phyloP scores from a whole-genome alignment of 306 rosid species.

The Trifolium pratense region DNA sequence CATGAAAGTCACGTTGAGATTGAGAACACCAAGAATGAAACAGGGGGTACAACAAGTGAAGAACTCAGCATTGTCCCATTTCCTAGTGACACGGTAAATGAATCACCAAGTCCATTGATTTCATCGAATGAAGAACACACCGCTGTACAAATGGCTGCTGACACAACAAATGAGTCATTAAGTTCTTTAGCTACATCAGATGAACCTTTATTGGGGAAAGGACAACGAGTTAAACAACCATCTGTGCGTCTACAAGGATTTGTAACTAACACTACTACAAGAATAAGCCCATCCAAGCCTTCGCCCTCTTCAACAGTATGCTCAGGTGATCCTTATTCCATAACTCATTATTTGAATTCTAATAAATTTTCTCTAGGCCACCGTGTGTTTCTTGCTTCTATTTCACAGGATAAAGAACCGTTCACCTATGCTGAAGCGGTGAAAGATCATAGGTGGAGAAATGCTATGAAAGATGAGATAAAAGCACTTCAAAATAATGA shows the following conservation, averaged over 20 bases:
- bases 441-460: too few species aligned
- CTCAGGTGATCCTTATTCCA: not conserved
- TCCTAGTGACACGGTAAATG: not conserved
- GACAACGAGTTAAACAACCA: not conserved
- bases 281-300: not conserved
- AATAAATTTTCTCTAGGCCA: not conserved
- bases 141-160: not conserved
- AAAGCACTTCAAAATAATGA: too few species aligned
- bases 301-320: not conserved
- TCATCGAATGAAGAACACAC: not conserved
- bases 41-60: not conserved
- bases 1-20: too few species aligned
- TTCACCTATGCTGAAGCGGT: not conserved
- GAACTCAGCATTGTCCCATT: not conserved
- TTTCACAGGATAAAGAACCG: not conserved
- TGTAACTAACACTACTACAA: not conserved
- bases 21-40: not conserved
- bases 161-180: not conserved
- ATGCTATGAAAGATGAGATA: too few species aligned
- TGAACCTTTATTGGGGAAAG: not conserved
- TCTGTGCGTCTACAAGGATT: not conserved
- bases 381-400: not conserved
- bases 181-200: not conserved
- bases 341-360: not conserved
- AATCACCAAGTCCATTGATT: not conserved